Base-by-base conservation (phyloP, 257 asterid genomes). In the Nicotiana otophora region DNA sequence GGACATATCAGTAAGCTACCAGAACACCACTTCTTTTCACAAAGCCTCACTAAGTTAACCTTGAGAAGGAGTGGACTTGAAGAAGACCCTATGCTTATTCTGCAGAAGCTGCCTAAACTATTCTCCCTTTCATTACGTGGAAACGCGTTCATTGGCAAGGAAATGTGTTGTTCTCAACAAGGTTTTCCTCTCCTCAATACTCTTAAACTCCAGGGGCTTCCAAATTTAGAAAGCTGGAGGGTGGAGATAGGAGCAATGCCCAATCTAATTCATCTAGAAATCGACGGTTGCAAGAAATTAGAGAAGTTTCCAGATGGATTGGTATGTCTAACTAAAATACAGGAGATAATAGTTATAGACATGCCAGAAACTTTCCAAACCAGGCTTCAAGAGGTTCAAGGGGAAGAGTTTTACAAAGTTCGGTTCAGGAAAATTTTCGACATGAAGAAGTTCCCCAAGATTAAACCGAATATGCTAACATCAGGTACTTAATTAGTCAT, bases 1-100 rank as follows among this genome's bases (percentile, higher is more conserved):
- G 94, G 91, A 33, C 16, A 67, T 7, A 84, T 91, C 84, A 82
- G 7, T 58, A 86, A 84, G 80, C 86, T 91, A 42, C 94, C 92
- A 6, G 90, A 81, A 75, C 81, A 75, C 19, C 1, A 51, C 78
- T 65, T 57, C 17, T 88, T 89, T 82, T 77, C 90, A 10, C 84
- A 20, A 61, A 83, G 81, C 82, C 86, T 89, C 65, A 86, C 85
- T 15, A 86, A 78, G 26, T 86, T 91, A 87, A 91, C 92, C 65
- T 80, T 91, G 79, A 88, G 92, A 85, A 83, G 62, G 79, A 91
- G 94, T 85, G 86, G 69, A 81, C 88, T 91, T 46, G 77, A 83
- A 81, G 90, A 89, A 83, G 91, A 91, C 80, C 92, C 94, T 46
- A 86, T 91, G 89, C 33, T 81, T 4, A 87, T 83, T 77, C 87